Evolutionary conservation across 2,329 filamentous ascomycete genomes (phyloP).

Genomic region (Talaromyces sp.): DNA sequence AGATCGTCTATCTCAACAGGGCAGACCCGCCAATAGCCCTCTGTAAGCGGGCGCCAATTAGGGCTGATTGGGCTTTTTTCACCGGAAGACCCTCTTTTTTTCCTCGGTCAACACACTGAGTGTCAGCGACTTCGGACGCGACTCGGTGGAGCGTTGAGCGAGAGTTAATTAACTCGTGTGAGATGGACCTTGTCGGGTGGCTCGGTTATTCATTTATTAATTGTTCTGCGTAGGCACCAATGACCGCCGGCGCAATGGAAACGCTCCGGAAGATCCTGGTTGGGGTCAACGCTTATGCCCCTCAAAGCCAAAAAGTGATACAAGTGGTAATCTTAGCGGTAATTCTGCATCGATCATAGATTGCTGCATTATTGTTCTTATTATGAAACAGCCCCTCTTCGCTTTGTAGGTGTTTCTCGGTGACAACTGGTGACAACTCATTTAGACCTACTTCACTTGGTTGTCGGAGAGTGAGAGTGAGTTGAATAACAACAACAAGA

Average conservation of each 20-base stretch:
- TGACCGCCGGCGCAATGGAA: not conserved
- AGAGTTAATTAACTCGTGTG: not conserved
- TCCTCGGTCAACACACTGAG: not conserved
- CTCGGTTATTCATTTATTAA: not conserved
- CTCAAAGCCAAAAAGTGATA: not conserved
- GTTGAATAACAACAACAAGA: too few relatives aligned
- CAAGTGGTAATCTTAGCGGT: not conserved
- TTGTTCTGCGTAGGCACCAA: too few relatives aligned
- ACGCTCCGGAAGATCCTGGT: constrained; percentile 13
- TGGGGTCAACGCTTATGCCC: constrained; percentile 37
- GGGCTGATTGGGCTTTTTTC: too few relatives aligned
- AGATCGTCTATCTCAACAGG: not conserved
- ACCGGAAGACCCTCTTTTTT: not conserved
- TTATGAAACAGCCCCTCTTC: not conserved
- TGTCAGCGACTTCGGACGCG: not conserved
- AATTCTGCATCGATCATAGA: not conserved
- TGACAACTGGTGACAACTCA: not conserved
- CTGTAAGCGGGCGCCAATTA: not conserved
- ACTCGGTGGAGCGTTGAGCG: not conserved
- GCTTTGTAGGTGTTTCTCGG: not conserved
- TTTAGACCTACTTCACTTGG: not conserved
- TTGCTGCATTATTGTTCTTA: not conserved
- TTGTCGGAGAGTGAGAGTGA: not conserved
- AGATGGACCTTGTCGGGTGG: not conserved
- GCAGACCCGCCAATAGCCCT: not conserved